Evolutionary conservation across 495 filamentous ascomycete genomes (phyloP), one percentile per base, ranked within the genome.

Genomic region (Hyaloscypha bicolor): DNA sequence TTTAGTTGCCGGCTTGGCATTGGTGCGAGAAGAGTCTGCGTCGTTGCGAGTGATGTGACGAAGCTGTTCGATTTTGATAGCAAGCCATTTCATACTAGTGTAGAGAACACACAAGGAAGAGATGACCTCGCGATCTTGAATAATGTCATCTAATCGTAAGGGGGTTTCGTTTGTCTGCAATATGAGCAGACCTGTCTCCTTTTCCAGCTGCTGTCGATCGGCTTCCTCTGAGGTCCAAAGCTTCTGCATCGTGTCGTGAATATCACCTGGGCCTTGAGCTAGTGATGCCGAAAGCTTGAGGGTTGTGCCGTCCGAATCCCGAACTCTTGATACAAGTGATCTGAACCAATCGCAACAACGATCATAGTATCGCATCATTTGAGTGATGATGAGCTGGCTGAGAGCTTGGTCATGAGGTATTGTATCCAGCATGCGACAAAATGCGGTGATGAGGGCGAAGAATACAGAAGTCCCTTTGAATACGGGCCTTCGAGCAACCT

Each of bases 401-500:
- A 98, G 93, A n/a, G 93, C 90, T 77, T 97, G 92, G 74, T 99
- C 95, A 71, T 97, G 96, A 12, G 95, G 96, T 66, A 99, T 93
- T 39, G 90, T 95, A 62, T 93, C 93, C 33, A 99, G 83, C 91
- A 99, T 93, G 69, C 88, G 90, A 79, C 95, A 97, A 67, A 99
- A 97, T 30, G 91, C 91, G 8, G 88, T 90, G 61, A 98, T 87
- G 32, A 97, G 84, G 9, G 87, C 85, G 79, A 93, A 94, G 78
- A 98, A 97, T 51, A 91, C 90, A 9, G 88, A 85, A 4, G 94
- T 90, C n/a, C 96, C 95, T 77, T 91, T 94, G 81, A 98, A 97
- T 14, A 99, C 86, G 2, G 95, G 96, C 37, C 90, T 86, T 62
- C 88, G 86, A 31, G 96, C 91, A 31, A 91, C 82, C 39, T 84